Conservation (phyloP, 495 filamentous ascomycete species). For the Pseudoneurospora amorphoporcata region DNA sequence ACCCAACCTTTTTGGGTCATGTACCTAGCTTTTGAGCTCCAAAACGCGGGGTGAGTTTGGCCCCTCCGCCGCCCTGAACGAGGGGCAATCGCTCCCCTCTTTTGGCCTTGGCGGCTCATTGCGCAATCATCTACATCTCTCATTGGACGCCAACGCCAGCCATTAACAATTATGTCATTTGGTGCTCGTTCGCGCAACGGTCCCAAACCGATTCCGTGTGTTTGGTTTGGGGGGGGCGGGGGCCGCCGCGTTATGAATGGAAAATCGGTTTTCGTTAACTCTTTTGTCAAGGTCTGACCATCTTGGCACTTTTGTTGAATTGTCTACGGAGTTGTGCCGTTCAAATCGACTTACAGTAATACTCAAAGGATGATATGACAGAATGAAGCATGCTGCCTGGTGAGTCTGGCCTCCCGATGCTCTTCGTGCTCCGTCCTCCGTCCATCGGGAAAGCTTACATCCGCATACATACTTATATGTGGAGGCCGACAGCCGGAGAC, state of each 20-base stretch:
- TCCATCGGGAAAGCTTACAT: background rate
- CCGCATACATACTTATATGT: background rate
- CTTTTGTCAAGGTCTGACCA: background rate
- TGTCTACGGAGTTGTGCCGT: background rate
- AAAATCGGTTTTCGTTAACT: background rate
- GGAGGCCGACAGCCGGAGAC: background rate
- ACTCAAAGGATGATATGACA: background rate
- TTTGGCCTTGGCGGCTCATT: slow-evolving; percentile 23
- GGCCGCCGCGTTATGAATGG: background rate
- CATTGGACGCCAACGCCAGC: slow-evolving; percentile 14
- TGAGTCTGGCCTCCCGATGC: background rate
- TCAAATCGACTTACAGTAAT: background rate
- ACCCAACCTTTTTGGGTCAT: background rate
- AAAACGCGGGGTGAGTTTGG: slow-evolving; percentile 15
- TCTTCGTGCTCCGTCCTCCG: background rate
- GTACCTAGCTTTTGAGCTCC: background rate
- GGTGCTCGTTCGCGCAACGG: slow-evolving; percentile 16
- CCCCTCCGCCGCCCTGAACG: slow-evolving; percentile 17
- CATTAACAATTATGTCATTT: slow-evolving; percentile 25
- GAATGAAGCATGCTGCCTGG: background rate
- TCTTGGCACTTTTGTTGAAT: background rate
- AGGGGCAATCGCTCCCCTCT: slow-evolving; percentile 24
- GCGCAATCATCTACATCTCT: slow-evolving; percentile 18
- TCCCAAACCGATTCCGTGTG: background rate
- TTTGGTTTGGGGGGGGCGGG: too few species aligned